phyloP scores from a whole-genome alignment of 2,329 filamentous ascomycete species.

The Hypocreales sp. region DNA sequence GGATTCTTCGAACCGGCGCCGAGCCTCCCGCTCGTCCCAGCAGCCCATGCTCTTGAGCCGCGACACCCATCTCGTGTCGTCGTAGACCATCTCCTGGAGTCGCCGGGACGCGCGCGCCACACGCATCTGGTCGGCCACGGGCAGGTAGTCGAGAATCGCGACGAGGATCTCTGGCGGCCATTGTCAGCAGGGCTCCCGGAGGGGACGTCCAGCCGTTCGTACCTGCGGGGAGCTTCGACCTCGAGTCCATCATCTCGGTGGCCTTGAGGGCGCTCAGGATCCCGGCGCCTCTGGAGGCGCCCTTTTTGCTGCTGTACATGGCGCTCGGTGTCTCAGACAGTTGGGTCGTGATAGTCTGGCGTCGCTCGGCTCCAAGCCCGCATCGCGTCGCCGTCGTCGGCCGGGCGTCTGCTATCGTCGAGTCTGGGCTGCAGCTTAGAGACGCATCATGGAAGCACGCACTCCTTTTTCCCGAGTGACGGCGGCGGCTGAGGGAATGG shows the following conservation, averaged over 20 bases:
- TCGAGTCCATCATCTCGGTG: conserved; percentile 64
- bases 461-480: too few species aligned
- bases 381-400: too few species aligned
- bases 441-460: too few species aligned
- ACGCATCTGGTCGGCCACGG: conserved; percentile 68
- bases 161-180: conserved; percentile 59
- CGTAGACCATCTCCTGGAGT: conserved; percentile 96
- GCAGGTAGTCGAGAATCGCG: conserved; percentile 77
- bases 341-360: too few species aligned
- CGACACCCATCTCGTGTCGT: conserved; percentile 89
- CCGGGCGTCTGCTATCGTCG: too few species aligned
- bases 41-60: conserved; percentile 73
- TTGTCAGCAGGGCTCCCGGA: not conserved
- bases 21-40: conserved; percentile 82
- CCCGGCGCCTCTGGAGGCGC: conserved; percentile 25
- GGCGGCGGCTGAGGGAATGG: too few species aligned
- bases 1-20: conserved; percentile 62
- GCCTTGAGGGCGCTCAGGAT: conserved; percentile 66
- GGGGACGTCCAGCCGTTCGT: too few species aligned
- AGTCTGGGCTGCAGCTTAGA: too few species aligned
- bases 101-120: conserved; percentile 74
- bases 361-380: too few species aligned
- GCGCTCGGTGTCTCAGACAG: too few species aligned
- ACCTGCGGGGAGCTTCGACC: conserved; percentile 73
- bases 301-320: conserved; percentile 30